A percentile compares a stretch with the other conserved stretches of the same genome.
Conservation (phyloP, 768 basidiomycete species). For the Trametes punicea region DNA sequence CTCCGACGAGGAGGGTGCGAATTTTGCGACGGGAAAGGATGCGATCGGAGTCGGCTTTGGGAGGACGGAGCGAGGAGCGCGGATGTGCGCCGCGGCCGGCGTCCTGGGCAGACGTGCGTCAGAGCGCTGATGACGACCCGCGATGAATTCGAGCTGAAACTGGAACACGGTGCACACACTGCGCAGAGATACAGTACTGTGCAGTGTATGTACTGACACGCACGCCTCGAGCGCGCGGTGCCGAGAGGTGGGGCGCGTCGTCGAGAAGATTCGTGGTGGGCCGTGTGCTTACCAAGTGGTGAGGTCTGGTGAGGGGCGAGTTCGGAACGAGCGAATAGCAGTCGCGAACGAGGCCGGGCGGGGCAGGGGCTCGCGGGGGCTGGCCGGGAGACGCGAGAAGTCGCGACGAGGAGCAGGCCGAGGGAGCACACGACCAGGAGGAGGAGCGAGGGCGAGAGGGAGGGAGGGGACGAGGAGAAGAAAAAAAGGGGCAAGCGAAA, state of each 20-base stretch:
- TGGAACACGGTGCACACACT: too few species aligned
- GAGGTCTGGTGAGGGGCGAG: not conserved
- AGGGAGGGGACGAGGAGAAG: not conserved
- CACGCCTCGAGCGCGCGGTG: not conserved
- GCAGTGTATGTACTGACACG: not conserved
- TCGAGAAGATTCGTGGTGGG: slow-evolving; percentile 7
- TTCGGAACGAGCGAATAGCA: too few species aligned
- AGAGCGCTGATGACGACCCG: not conserved
- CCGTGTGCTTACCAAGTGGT: too few species aligned
- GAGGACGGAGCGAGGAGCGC: not conserved
- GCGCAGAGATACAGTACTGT: too few species aligned
- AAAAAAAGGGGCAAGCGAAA: not conserved
- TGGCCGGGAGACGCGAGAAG: not conserved
- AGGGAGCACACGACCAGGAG: slow-evolving; percentile 7
- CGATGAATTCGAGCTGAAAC: too few species aligned
- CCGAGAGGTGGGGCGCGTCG: slow-evolving; percentile 6
- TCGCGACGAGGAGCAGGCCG: not conserved
- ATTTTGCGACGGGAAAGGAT: not conserved
- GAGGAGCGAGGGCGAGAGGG: not conserved
- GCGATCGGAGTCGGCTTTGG: not conserved
- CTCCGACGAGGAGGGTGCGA: not conserved
- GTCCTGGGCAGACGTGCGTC: not conserved
- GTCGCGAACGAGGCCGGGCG: too few species aligned
- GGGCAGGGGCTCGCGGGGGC: too few species aligned
- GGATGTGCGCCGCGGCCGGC: not conserved